Evolutionary conservation across 768 basidiomycete species (phyloP), one percentile per base, ranked within the genome.

Genomic region (Lactarius pseudohatsudake): DNA sequence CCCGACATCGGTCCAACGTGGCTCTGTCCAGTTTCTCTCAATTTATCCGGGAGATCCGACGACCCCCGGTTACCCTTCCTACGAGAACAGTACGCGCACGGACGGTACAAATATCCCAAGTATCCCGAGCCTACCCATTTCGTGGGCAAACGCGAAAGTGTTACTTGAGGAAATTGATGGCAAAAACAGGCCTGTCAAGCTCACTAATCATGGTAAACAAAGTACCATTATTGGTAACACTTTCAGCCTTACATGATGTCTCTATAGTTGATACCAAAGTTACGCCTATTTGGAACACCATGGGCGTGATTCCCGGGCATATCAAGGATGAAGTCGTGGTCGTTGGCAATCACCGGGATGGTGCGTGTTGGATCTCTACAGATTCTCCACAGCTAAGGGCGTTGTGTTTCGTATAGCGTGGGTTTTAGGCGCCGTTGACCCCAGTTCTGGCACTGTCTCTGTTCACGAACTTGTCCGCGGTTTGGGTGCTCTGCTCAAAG

Each of bases 91-190:
- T 45, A 88, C 89, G 15, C 83, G 91, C 57, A 78, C 76, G 15
- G 82, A 84, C 22, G 85, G 79, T 28, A 77, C 75, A 53, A 91
- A 88, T 70, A 83, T 89, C 43, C 91, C 92, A 2, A 75, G 73
- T 20, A 94, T 94, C 67, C 92, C 92, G 1, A 94, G 92, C 72
- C 76, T 98, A n/a, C 96, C 96, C 1, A 85, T 97, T 69, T 92
- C 90, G 0, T 96, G 92, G 88, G 77, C 81, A 56, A 96, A 95
- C 73, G 95, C 93, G 0, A 74, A 84, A 60, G 80, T 82, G 10
- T 76, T 92, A 4, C 74, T 90, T 38, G 73, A 79, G 55, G 79
- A 82, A 59, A 74, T 86, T 30, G 74, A 79, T 47, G 82, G 81
- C 66, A 32, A 76, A 73, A 74, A 82, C 59, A 79, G 76, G 18